A percentile compares a stretch with the other conserved stretches of the same genome.
phyloP scores from a whole-genome alignment of 2,329 filamentous ascomycete species.

The Arthrobotrys sphaeroides region DNA sequence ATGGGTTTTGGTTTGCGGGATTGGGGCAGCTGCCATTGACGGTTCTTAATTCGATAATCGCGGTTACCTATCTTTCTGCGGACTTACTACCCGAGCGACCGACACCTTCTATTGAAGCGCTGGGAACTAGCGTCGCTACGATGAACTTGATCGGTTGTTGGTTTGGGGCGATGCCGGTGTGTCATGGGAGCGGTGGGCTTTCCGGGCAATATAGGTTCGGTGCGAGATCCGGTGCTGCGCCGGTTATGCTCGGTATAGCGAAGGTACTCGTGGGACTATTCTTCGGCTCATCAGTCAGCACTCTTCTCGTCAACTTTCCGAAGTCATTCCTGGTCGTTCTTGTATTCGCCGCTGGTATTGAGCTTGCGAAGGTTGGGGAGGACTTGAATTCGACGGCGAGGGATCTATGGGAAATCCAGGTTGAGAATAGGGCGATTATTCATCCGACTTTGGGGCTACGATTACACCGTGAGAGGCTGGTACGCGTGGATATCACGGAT shows the following conservation, averaged over 20 bases:
- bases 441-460: constrained; percentile 56
- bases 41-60: constrained; percentile 90
- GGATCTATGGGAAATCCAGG: constrained; percentile 64
- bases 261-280: constrained; percentile 81
- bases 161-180: constrained; percentile 95
- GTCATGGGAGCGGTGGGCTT: constrained; percentile 89
- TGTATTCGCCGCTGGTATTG: constrained; percentile 87
- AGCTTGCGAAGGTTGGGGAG: constrained; percentile 85
- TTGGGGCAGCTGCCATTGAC: constrained; percentile 89
- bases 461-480: constrained; percentile 60
- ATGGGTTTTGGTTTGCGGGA: constrained; percentile 65
- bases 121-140: constrained; percentile 80
- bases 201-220: constrained; percentile 93
- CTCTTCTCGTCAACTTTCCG: constrained; percentile 77
- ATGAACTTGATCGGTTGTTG: constrained; percentile 89
- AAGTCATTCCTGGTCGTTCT: constrained; percentile 81
- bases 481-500: constrained; percentile 69
- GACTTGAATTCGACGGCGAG: constrained; percentile 77
- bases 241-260: constrained; percentile 78
- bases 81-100: constrained; percentile 78
- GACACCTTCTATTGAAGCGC: constrained; percentile 75
- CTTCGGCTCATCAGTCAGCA: constrained; percentile 77
- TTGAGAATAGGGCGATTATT: constrained; percentile 60
- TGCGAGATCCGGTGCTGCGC: constrained; percentile 82
- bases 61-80: constrained; percentile 79